phyloP scores from a whole-genome alignment of 129 eudicot genomes.

The Tagetes erecta region DNA sequence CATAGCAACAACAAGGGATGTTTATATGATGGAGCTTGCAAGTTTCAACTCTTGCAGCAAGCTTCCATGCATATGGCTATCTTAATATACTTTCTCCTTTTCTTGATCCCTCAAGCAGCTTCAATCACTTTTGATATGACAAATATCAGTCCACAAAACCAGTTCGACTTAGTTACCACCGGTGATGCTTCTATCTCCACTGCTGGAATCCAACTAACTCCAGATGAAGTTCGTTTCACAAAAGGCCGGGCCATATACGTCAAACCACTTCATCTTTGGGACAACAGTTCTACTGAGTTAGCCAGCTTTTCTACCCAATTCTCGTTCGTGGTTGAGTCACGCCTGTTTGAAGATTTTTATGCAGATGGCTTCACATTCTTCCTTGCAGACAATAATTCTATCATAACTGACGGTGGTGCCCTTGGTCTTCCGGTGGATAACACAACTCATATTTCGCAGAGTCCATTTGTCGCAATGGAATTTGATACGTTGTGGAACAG shows the following conservation, averaged over 20 bases:
- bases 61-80: not conserved
- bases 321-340: not conserved
- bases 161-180: too few relatives aligned
- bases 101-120: not conserved
- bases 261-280: not conserved
- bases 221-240: too few relatives aligned
- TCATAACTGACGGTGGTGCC: not conserved
- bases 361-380: not conserved
- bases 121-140: not conserved
- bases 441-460: too few relatives aligned
- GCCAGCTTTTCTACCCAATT: not conserved
- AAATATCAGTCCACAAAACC: not conserved
- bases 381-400: not conserved
- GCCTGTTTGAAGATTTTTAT: not conserved
- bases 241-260: not conserved
- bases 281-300: not conserved
- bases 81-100: not conserved
- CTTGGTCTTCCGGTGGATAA: not conserved
- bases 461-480: not conserved
- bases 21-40: too few relatives aligned
- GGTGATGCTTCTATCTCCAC: not conserved
- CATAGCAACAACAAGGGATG: too few relatives aligned
- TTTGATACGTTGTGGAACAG: not conserved
- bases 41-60: not conserved
- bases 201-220: not conserved